Conservation (phyloP, 139 green algal species). For the Tetradesmus obliquus region DNA sequence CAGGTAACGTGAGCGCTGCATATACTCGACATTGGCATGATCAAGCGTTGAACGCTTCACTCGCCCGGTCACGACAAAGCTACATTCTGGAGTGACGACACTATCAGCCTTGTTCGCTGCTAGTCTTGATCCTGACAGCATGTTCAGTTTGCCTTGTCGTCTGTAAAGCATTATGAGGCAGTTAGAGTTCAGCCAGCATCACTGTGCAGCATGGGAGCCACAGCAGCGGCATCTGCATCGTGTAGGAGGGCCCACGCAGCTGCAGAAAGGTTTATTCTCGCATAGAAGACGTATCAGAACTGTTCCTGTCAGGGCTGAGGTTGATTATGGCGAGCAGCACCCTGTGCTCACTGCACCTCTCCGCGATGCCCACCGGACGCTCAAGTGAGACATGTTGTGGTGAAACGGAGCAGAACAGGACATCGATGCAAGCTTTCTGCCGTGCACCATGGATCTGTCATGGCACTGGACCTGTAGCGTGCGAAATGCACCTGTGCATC, state of each 20-base stretch:
- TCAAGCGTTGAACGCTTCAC: neutral
- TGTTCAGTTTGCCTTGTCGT: neutral
- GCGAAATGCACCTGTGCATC: neutral
- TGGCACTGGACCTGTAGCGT: neutral
- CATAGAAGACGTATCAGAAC: neutral
- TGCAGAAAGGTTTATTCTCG: neutral
- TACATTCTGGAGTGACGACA: neutral
- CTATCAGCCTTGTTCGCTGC: neutral
- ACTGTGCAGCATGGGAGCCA: neutral
- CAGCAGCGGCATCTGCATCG: neutral
- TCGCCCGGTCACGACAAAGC: neutral
- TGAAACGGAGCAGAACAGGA: neutral
- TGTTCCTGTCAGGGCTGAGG: conserved; percentile 8
- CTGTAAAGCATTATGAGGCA: neutral
- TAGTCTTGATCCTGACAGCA: neutral
- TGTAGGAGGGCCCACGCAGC: neutral
- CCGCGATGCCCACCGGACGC: neutral
- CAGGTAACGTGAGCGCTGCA: too few species aligned
- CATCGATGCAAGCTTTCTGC: neutral
- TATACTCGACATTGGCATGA: neutral
- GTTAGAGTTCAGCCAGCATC: neutral
- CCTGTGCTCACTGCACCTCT: conserved; percentile 25
- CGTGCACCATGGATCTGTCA: neutral
- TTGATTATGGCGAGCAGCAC: neutral
- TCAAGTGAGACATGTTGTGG: neutral